Conservation (phyloP, 139 green algal species). For the Volvox reticuliferus region DNA sequence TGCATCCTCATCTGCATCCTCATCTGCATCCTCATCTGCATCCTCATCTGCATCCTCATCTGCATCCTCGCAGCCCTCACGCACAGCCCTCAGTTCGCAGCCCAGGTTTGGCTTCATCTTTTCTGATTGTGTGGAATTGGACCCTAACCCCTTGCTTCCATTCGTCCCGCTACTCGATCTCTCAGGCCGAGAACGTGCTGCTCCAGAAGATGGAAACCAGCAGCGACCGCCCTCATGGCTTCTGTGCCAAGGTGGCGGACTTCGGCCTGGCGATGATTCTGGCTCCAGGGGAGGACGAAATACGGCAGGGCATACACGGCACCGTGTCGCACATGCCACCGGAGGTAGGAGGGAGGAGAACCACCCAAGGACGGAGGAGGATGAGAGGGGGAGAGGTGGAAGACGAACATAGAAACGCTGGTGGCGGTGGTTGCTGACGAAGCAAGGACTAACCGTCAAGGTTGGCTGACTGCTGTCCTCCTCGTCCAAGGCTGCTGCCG, state of each 20-base stretch:
- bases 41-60: too few species aligned
- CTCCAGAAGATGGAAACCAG: constrained; percentile 5
- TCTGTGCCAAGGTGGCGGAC: constrained; percentile 58
- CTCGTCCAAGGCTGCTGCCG: too few species aligned
- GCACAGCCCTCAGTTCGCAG: too few species aligned
- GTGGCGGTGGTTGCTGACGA: too few species aligned
- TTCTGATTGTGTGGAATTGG: background rate
- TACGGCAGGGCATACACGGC: constrained; percentile 54
- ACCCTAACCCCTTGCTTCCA: background rate
- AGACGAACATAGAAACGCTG: too few species aligned
- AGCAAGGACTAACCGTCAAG: too few species aligned
- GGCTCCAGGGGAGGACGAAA: constrained; percentile 35
- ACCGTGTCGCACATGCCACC: constrained; percentile 64
- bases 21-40: too few species aligned
- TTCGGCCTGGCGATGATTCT: constrained; percentile 56
- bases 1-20: too few species aligned
- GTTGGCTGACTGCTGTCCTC: too few species aligned
- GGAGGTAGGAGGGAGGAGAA: constrained; percentile 17
- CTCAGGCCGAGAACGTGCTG: constrained; percentile 62
- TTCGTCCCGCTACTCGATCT: background rate
- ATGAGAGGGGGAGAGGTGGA: too few species aligned
- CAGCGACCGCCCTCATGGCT: constrained; percentile 26
- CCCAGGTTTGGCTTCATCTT: background rate
- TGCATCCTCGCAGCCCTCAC: too few species aligned
- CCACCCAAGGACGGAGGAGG: too few species aligned